Evolutionary conservation across 139 green algal species (phyloP).

Genomic region (Picochlorum costavermella): DNA sequence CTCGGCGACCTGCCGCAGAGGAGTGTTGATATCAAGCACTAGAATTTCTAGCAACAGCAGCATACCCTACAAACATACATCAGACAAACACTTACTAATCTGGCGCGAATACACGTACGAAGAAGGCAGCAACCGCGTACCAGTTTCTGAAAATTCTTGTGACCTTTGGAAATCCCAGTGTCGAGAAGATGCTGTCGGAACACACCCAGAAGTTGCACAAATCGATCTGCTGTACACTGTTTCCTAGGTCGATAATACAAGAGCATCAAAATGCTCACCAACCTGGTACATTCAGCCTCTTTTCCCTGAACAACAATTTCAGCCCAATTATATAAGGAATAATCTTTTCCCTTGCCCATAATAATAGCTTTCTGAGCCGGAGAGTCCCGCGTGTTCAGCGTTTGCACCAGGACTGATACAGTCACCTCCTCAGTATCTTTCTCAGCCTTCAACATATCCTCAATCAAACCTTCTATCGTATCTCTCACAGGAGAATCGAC

Average conservation of each 20-base stretch:
- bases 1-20: conserved; percentile 11
- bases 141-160: neutral
- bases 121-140: neutral
- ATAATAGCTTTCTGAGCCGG: neutral
- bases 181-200: conserved; percentile 34
- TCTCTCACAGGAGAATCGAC: conserved; percentile 16
- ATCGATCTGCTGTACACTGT: conserved; percentile 31
- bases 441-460: conserved; percentile 13
- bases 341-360: neutral
- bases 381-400: neutral
- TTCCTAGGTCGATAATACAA: conserved; percentile 44
- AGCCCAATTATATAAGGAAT: neutral
- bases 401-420: conserved; percentile 5
- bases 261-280: conserved; percentile 45
- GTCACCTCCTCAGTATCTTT: conserved; percentile 19
- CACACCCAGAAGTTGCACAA: conserved; percentile 36
- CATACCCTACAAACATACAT: conserved; percentile 17
- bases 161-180: neutral
- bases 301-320: neutral
- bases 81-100: neutral
- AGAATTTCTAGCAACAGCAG: conserved; percentile 43
- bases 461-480: conserved; percentile 37
- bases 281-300: conserved; percentile 39
- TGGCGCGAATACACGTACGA: neutral
- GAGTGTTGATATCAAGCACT: conserved; percentile 24